Conservation (phyloP, 805 yeast genomes). For the Candida ficus region DNA sequence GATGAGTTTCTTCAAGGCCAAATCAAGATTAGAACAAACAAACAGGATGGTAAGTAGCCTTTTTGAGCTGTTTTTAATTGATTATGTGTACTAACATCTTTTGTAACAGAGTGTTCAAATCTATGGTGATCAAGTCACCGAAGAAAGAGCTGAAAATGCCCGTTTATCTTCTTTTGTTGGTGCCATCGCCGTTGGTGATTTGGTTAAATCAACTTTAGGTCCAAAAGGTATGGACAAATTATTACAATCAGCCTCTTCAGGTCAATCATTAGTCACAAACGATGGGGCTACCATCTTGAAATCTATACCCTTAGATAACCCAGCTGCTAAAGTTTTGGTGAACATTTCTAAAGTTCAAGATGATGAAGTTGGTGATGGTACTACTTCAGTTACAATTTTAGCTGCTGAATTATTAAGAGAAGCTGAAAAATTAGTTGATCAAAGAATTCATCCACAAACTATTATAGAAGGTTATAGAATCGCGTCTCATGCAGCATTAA, state of each 20-base stretch:
- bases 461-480: slow-evolving; percentile 93
- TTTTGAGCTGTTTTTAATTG: not conserved
- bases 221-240: slow-evolving; percentile 99
- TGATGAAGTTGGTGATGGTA: slow-evolving; percentile 98
- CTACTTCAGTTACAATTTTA: slow-evolving; percentile 90
- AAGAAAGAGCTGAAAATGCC: slow-evolving; percentile 97
- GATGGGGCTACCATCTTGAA: slow-evolving; percentile 98
- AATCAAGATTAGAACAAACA: not conserved
- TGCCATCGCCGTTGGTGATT: slow-evolving; percentile 98
- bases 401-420: slow-evolving; percentile 90
- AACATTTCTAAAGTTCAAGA: slow-evolving; percentile 64
- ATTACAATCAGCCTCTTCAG: slow-evolving; percentile 79
- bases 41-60: not conserved
- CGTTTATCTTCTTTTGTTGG: slow-evolving; percentile 97
- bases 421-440: slow-evolving; percentile 88
- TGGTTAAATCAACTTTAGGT: slow-evolving; percentile 90
- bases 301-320: slow-evolving; percentile 91
- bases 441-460: slow-evolving; percentile 95
- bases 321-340: slow-evolving; percentile 94
- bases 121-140: slow-evolving; percentile 95
- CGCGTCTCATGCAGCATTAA: slow-evolving; percentile 80
- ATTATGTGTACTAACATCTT: slow-evolving; percentile 1
- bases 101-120: slow-evolving; percentile 61
- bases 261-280: slow-evolving; percentile 78
- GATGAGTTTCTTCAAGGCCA: not conserved